Percentiles rank a stretch among this genome's conserved stretches.
Evolutionary conservation across 164 flowering plant genomes (phyloP).

Genomic region (Vitis cinerea): DNA sequence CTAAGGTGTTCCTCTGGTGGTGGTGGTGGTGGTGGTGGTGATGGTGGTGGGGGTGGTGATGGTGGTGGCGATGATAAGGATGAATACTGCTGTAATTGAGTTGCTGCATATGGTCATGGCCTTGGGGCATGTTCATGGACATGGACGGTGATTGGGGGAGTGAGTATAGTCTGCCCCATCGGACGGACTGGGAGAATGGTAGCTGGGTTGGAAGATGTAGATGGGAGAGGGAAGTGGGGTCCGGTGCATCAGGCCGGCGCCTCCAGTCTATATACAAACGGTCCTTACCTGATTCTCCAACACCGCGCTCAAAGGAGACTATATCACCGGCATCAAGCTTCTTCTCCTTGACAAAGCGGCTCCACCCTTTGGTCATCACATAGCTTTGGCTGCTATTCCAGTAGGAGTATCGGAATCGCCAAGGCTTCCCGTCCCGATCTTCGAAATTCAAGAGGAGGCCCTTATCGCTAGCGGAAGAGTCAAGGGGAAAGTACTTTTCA

Average conservation of each 20-base stretch:
- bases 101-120: neutral
- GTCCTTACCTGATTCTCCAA: constrained; percentile 15
- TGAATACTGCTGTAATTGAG: constrained; percentile 3
- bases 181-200: no score
- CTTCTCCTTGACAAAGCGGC: constrained; percentile 45
- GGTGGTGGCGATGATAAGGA: neutral
- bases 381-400: constrained; percentile 52
- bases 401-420: constrained; percentile 41
- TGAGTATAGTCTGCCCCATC: no score
- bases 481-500: constrained; percentile 38
- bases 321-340: constrained; percentile 40
- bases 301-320: constrained; percentile 32
- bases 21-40: neutral
- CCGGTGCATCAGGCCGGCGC: constrained; percentile 16
- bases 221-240: neutral
- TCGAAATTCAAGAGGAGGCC: constrained; percentile 35
- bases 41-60: no score
- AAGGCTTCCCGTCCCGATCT: constrained; percentile 34
- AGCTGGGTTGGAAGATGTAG: neutral
- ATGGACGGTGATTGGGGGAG: neutral
- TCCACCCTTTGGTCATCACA: constrained; percentile 49
- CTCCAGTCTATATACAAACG: constrained; percentile 38
- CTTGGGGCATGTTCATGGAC: neutral
- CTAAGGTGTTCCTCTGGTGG: no score
- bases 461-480: constrained; percentile 26